phyloP scores from a whole-genome alignment of 441 rosid genomes.

The Eutrema salsugineum region DNA sequence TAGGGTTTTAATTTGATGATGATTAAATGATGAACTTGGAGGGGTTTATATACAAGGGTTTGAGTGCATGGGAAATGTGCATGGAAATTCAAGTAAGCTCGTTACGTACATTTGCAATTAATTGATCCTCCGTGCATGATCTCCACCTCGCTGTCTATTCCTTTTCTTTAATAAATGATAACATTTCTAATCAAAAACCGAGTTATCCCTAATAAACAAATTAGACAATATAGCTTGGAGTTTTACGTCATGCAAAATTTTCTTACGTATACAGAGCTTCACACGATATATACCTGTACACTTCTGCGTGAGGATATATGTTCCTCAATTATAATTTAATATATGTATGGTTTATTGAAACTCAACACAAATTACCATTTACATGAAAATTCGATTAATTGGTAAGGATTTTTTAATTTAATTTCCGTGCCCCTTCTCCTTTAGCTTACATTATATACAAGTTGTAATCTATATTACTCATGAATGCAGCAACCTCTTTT shows the following conservation, averaged over 20 bases:
- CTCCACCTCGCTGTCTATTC: conserved; percentile 7
- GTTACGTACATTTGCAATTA: background rate
- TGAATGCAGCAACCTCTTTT: background rate
- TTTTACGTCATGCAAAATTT: background rate
- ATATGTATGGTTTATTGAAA: no score
- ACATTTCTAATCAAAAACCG: background rate
- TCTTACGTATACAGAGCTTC: no score
- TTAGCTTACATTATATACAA: no score
- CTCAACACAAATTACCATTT: no score
- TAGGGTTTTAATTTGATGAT: no score
- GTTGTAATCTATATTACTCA: no score
- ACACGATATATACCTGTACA: background rate
- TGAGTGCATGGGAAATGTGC: conserved; percentile 18
- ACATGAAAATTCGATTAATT: no score
- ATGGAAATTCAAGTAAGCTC: background rate
- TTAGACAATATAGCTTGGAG: background rate
- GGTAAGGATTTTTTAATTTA: no score
- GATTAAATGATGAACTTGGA: background rate
- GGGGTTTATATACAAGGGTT: background rate
- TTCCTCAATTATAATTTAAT: background rate
- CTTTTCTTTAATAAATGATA: no score
- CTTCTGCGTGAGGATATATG: background rate
- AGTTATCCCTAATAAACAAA: no score
- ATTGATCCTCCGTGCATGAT: background rate
- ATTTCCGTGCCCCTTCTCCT: no score